Evolutionary conservation across 2,329 filamentous ascomycete species (phyloP).

Genomic region (Lachnellula arida): DNA sequence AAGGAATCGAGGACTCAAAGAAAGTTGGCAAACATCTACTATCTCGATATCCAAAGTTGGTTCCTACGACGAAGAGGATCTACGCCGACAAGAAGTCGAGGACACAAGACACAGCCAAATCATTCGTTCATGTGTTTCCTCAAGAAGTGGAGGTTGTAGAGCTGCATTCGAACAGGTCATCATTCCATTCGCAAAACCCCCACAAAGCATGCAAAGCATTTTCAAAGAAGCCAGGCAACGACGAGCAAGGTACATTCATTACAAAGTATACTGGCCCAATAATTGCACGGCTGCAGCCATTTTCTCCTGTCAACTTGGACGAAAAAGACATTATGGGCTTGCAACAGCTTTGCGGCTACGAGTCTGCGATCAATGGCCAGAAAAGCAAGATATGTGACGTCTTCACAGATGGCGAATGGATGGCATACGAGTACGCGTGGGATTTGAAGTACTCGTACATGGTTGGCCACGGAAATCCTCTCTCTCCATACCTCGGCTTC

Average conservation of each 20-base stretch:
- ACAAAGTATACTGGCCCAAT: constrained; percentile 57
- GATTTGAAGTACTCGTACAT: constrained; percentile 63
- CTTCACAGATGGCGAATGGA: constrained; percentile 59
- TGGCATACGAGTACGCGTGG: constrained; percentile 61
- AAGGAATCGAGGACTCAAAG: constrained; percentile 26
- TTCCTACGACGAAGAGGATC: constrained; percentile 28
- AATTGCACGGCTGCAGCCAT: constrained; percentile 48
- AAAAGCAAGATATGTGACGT: constrained; percentile 57
- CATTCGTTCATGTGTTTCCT: constrained; percentile 26
- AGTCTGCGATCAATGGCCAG: constrained; percentile 57
- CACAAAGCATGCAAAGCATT: constrained; percentile 58
- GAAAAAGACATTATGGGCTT: constrained; percentile 58
- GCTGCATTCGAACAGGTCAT: constrained; percentile 51
- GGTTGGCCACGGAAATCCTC: constrained; percentile 56
- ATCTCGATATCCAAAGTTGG: constrained; percentile 25
- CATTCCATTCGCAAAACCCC: constrained; percentile 27
- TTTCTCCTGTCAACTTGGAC: constrained; percentile 58
- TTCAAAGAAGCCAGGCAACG: constrained; percentile 26
- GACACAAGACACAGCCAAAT: constrained; percentile 29
- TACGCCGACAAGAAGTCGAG: constrained; percentile 29
- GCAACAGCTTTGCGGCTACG: constrained; percentile 63
- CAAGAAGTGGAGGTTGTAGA: constrained; percentile 27
- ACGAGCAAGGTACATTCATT: constrained; percentile 35
- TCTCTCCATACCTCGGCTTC: constrained; percentile 55
- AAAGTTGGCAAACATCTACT: constrained; percentile 28